Base-by-base conservation (phyloP, 441 rosid species). In the Breynia disticha region DNA sequence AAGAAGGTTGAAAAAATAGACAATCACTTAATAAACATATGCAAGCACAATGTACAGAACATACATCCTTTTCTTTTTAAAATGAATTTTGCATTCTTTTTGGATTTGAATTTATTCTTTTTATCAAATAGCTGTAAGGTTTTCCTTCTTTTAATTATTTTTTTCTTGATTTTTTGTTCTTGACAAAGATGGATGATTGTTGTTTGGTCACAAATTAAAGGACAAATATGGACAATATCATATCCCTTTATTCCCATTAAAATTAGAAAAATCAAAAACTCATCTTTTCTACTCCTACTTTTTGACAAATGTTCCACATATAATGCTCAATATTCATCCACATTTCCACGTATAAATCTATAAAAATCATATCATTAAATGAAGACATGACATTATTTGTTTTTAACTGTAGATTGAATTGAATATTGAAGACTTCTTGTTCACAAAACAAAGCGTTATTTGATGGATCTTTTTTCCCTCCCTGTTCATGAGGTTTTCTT, bases 201-300 rank as follows among this genome's bases (percentile, higher is more conserved):
- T 50, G 14, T 11, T 28, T 32, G 20, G 55, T 28, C 20, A 52
- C 17, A 16, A 12, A 20, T 14, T 17, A 35, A 17, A 35, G 44
- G 55, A 52, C 44, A 52, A 38, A 16, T 17, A 52, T 14, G 37
- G 56, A 19, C 18, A 19, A 52, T 16, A 17, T 18, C 39, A 52
- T 24, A 18, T 41, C 45, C 47, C 57, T 54, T 54, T 54, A 54
- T 54, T 41, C 57, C 28, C 48, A 16, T 14, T 19, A 52, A 17
- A 54, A 3, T 9, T 38, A 20, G 24, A 1, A 12, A 18, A 52
- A 32, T 11, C 47, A 7, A 18, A n/a, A 19, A 39, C 47, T 17
- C 57, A 42, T 17, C 18, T 54, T 8, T 17, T 39, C 57, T 39
- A 16, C 28, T 41, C 13, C 35, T 7, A 17, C 47, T 39, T 54